Conservation (phyloP, 306 rosid species). For the Hylodesmum podocarpum region DNA sequence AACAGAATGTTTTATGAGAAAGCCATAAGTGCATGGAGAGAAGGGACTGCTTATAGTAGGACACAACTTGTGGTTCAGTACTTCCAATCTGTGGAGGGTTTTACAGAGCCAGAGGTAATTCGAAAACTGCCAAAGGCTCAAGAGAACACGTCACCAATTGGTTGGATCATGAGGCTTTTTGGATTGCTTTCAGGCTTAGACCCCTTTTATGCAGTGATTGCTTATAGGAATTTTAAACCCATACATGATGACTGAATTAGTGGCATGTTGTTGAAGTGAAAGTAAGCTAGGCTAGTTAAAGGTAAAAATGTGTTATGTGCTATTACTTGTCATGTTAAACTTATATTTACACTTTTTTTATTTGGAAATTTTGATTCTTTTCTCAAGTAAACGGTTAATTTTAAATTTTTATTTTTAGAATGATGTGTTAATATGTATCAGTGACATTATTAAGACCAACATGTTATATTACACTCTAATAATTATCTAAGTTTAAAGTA, state of each 20-base stretch:
- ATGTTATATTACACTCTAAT: no score
- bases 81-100: constrained; percentile 78
- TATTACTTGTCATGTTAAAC: not conserved
- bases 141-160: constrained; percentile 47
- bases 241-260: constrained; percentile 36
- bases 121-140: constrained; percentile 46
- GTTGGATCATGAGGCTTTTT: constrained; percentile 52
- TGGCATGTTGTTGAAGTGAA: not conserved
- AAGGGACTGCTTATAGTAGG: constrained; percentile 68
- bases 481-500: no score
- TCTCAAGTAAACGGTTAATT: no score
- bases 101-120: constrained; percentile 70
- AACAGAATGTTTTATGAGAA: constrained; percentile 88
- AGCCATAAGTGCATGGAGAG: constrained; percentile 81
- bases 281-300: not conserved
- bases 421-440: no score
- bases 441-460: no score
- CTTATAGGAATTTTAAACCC: constrained; percentile 79
- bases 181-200: constrained; percentile 65
- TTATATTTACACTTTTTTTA: not conserved
- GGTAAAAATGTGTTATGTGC: not conserved
- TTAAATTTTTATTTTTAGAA: no score
- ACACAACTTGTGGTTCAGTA: constrained; percentile 76
- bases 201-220: constrained; percentile 77
- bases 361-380: no score